Percentiles rank a stretch among this genome's conserved stretches.
phyloP scores from a whole-genome alignment of 768 basidiomycete species.

The Cystobasidium ongulense region DNA sequence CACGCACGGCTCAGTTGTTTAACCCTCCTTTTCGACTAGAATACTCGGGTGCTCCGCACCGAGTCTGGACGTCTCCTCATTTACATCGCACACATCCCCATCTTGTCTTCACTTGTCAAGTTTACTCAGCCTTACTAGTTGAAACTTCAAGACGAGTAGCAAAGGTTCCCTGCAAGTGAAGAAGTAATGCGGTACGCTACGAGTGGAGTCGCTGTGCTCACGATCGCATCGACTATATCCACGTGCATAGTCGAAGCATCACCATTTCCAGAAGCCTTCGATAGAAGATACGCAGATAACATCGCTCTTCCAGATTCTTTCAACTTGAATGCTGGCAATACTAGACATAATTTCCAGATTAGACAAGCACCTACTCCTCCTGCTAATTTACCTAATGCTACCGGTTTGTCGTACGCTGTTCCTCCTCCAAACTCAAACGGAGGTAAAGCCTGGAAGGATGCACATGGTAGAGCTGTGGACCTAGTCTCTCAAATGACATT shows the following conservation, averaged over 20 bases:
- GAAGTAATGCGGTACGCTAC: neutral
- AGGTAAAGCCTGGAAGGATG: constrained; percentile 26
- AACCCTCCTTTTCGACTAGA: neutral
- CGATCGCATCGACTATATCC: neutral
- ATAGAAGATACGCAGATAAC: neutral
- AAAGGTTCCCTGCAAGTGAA: neutral
- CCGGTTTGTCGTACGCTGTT: constrained; percentile 7
- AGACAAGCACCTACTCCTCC: constrained; percentile 11
- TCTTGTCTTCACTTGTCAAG: neutral
- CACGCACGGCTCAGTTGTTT: neutral
- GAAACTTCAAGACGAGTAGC: neutral
- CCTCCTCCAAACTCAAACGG: neutral
- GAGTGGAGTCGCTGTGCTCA: neutral
- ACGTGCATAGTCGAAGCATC: neutral
- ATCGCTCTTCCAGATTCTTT: neutral
- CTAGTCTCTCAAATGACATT: constrained; percentile 12
- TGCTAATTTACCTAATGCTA: constrained; percentile 6
- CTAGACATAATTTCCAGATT: neutral
- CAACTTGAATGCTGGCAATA: neutral
- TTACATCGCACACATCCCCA: neutral
- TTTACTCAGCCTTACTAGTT: neutral
- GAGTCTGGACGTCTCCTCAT: too few relatives aligned
- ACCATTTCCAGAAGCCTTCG: neutral
- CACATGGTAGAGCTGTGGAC: neutral
- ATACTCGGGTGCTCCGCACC: neutral